Evolutionary conservation across 2,329 filamentous ascomycete species (phyloP), one percentile per base, ranked within the genome.

Genomic region (Calonectria henricotiae): DNA sequence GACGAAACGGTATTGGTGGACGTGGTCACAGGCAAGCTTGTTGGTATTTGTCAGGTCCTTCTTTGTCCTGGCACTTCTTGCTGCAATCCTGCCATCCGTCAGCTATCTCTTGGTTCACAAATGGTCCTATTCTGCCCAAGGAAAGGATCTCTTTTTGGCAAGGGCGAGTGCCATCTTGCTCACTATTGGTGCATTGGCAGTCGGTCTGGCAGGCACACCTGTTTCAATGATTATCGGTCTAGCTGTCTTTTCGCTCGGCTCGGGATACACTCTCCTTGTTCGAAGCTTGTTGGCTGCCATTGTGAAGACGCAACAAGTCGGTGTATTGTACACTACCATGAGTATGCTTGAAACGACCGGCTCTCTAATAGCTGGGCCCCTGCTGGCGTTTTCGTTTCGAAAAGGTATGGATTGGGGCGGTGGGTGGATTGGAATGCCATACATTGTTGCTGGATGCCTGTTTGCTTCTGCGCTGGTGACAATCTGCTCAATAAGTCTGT

Each of bases 381-480:
- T 58, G 20, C 32, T 58, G 6, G 51, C 51, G 25, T 58, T 58
- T 25, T 58, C 51, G 15, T 58, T 58, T n/a, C 51, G 51, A 5
- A 58, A 58, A 5, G 51, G 51, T 5, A 58, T 58, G 51, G 51
- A 58, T 20, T 58, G 51, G 51, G 51, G 51, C 8, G 51, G 51
- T 8, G 51, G 32, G 17, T 58, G 51, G 51, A 58, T 58, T 39
- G 51, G 51, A 5, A 23, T 58, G 35, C 51, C 51, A 9, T 58
- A 58, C 20, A 39, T 58, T 17, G 51, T 58, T 4, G 51, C 51
- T 4, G 51, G 51, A 5, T 58, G 51, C 17, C 51, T 58, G 12
- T 58, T 58, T 23, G 51, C 32, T 39, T 58, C 51, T 13, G 51
- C 51, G 3, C 35, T 58, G 32, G 37, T 39, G 5, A 58, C 51